Evolutionary conservation across 73 alveolate genomes (phyloP).

Genomic region (Paramecium caudatum): DNA sequence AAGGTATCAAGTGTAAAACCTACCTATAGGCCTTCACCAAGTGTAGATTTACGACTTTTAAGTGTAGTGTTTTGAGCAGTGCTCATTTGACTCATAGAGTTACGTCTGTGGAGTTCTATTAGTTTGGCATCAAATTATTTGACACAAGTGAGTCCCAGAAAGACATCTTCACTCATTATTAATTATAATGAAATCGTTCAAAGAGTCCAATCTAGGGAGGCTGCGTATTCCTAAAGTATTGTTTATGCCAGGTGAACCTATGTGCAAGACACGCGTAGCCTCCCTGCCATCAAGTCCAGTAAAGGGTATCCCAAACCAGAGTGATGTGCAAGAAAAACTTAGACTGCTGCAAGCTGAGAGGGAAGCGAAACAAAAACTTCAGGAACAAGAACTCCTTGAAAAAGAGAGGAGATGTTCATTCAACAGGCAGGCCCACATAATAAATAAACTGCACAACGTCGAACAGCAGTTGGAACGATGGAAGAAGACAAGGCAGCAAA

Average conservation of each 20-base stretch:
- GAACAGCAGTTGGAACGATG: conserved; percentile 41
- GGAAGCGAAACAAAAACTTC: not conserved
- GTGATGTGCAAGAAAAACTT: conserved; percentile 4
- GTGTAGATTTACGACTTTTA: conserved; percentile 8
- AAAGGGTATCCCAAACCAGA: not conserved
- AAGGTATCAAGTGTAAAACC: conserved; percentile 6
- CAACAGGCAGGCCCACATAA: conserved; percentile 23
- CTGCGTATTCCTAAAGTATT: conserved; percentile 13
- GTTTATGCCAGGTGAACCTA: conserved; percentile 42
- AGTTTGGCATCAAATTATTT: not conserved
- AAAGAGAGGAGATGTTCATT: not conserved
- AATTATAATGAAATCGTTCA: conserved; percentile 26
- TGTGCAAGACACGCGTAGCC: not conserved
- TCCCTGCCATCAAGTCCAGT: conserved; percentile 39
- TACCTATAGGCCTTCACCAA: not conserved
- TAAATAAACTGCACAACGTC: conserved; percentile 34
- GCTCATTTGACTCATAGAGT: not conserved
- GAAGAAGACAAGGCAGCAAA: conserved; percentile 18
- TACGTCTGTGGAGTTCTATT: not conserved
- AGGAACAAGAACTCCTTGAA: conserved; percentile 34
- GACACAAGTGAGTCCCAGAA: not conserved
- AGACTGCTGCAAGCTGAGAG: conserved; percentile 3
- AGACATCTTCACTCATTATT: not conserved
- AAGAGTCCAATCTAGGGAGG: too few relatives aligned
- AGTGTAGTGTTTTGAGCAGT: conserved; percentile 25